phyloP scores from a whole-genome alignment of 1,284 basidiomycete genomes.

The Irpex lacteus region DNA sequence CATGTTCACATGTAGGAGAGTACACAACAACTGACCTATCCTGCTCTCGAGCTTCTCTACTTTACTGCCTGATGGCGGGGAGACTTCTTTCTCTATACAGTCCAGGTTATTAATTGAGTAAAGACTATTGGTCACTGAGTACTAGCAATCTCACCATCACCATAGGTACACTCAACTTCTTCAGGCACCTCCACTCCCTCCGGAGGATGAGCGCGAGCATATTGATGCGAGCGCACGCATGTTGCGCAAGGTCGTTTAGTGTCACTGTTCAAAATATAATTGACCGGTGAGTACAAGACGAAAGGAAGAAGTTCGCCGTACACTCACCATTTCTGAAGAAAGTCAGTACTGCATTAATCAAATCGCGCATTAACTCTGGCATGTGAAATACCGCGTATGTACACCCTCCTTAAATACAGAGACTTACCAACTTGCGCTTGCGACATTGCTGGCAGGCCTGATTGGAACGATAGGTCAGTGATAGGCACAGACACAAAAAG shows the following conservation, averaged over 20 bases:
- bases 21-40: conserved; percentile 3
- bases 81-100: conserved; percentile 6
- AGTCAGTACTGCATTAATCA: neutral
- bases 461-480: neutral
- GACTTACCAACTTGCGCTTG: conserved; percentile 12
- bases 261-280: conserved; percentile 1
- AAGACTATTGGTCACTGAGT: neutral
- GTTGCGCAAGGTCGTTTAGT: conserved; percentile 12
- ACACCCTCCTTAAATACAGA: neutral
- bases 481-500: neutral
- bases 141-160: conserved; percentile 5
- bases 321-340: conserved; percentile 12
- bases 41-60: conserved; percentile 12
- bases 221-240: conserved; percentile 9
- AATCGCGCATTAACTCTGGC: neutral
- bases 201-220: conserved; percentile 3
- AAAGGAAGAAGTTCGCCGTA: neutral
- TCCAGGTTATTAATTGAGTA: neutral
- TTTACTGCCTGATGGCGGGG: conserved; percentile 3
- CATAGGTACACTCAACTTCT: conserved; percentile 14
- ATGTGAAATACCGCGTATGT: neutral
- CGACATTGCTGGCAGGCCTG: conserved; percentile 14
- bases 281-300: too few relatives aligned
- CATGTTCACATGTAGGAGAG: neutral
- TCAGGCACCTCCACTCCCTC: conserved; percentile 5